Evolutionary conservation across 768 basidiomycete genomes (phyloP).

Genomic region (Lactarius akahatsu): DNA sequence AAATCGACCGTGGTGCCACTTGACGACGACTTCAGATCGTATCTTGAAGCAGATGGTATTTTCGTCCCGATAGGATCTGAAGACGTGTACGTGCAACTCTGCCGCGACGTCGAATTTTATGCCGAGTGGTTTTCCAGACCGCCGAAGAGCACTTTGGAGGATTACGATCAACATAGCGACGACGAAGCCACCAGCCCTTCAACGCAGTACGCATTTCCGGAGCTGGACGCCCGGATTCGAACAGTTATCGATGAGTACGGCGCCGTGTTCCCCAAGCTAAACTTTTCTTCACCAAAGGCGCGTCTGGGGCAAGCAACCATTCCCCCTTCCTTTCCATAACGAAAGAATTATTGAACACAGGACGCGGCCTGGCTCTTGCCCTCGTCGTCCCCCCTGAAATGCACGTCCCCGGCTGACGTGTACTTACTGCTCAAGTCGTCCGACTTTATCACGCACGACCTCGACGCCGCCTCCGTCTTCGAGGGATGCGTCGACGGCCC

Average conservation of each 20-base stretch:
- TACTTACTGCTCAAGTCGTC: slow-evolving; percentile 92
- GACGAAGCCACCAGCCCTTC: slow-evolving; percentile 39
- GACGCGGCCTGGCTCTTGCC: slow-evolving; percentile 93
- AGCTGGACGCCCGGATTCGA: slow-evolving; percentile 73
- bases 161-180: slow-evolving; percentile 42
- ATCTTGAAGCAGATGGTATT: slow-evolving; percentile 82
- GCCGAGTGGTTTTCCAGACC: slow-evolving; percentile 41
- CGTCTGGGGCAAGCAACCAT: slow-evolving; percentile 27
- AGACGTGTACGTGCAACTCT: slow-evolving; percentile 54
- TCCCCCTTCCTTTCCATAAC: slow-evolving; percentile 1
- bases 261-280: slow-evolving; percentile 93
- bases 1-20: slow-evolving; percentile 78
- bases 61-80: slow-evolving; percentile 82
- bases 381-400: slow-evolving; percentile 79
- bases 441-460: slow-evolving; percentile 83
- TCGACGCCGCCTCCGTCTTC: slow-evolving; percentile 61
- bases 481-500: slow-evolving; percentile 49
- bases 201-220: slow-evolving; percentile 67
- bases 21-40: slow-evolving; percentile 58
- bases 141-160: slow-evolving; percentile 53
- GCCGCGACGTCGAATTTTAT: not conserved
- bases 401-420: slow-evolving; percentile 84
- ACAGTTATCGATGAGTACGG: slow-evolving; percentile 64
- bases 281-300: slow-evolving; percentile 93
- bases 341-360: slow-evolving; percentile 40